phyloP scores from a whole-genome alignment of 371 early-diverging fungal genomes.

The Mucor irregularis region DNA sequence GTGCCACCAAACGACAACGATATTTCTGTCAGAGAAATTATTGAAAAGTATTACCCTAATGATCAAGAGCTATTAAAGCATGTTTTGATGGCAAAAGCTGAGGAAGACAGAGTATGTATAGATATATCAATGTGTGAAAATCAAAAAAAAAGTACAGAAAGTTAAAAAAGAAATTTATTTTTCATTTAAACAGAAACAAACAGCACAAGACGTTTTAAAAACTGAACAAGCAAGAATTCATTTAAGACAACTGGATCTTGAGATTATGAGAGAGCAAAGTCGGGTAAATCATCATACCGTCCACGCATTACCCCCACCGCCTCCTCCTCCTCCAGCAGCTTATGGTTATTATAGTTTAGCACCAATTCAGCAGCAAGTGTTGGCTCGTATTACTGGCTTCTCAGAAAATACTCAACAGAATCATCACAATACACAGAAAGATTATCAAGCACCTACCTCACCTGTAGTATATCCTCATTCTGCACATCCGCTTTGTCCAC shows the following conservation, averaged over 20 bases:
- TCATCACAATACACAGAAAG: not conserved
- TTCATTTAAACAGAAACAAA: constrained; percentile 32
- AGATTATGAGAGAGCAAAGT: constrained; percentile 33
- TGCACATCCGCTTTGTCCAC: constrained; percentile 41
- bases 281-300: too few species aligned
- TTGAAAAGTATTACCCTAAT: constrained; percentile 38
- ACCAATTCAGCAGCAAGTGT: constrained; percentile 32
- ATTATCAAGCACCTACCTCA: constrained; percentile 14
- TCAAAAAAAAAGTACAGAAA: not conserved
- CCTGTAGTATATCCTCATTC: constrained; percentile 39
- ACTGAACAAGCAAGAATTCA: constrained; percentile 41
- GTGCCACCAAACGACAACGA: constrained; percentile 20
- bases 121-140: not conserved
- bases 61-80: constrained; percentile 45
- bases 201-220: constrained; percentile 35
- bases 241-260: constrained; percentile 36
- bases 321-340: constrained; percentile 1
- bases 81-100: constrained; percentile 47
- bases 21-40: constrained; percentile 45
- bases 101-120: constrained; percentile 60
- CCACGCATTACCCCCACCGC: not conserved
- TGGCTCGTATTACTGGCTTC: constrained; percentile 38
- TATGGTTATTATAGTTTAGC: constrained; percentile 6
- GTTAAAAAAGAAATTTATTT: not conserved
- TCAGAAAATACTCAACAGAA: constrained; percentile 1